These are phyloP conservation scores for Trichoderma koningii DNA, from an alignment of 2,329 filamentous ascomycete genomes.

Conservation along the genomic window DNA sequence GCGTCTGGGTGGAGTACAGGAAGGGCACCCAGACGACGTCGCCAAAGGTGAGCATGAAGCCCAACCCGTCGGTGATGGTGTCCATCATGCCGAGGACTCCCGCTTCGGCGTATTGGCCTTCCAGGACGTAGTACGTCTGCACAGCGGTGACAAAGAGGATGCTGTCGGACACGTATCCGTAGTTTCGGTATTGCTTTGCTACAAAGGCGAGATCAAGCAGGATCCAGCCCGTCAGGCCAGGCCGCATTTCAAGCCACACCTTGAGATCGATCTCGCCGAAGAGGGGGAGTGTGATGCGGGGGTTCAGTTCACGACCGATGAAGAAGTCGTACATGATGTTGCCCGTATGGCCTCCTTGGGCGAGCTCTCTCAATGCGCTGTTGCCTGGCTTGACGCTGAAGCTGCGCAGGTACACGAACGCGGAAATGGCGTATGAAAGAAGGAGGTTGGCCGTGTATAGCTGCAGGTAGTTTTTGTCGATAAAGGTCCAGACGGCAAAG, in stretches of 20 bases:
- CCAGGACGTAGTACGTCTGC: conserved; percentile 79
- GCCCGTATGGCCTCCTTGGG: conserved; percentile 74
- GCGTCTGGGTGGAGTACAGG: conserved; percentile 76
- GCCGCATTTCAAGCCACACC: conserved; percentile 80
- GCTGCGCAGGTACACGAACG: conserved; percentile 74
- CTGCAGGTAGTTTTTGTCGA: conserved; percentile 83
- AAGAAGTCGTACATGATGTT: conserved; percentile 92
- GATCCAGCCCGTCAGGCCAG: conserved; percentile 83
- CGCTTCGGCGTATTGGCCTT: conserved; percentile 80
- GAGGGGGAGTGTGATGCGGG: conserved; percentile 73
- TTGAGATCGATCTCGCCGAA: conserved; percentile 88
- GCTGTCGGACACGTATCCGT: conserved; percentile 79
- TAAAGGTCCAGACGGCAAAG: conserved; percentile 85
- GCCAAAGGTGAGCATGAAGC: conserved; percentile 89
- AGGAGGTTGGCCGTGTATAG: conserved; percentile 79
- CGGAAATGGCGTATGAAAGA: conserved; percentile 68
- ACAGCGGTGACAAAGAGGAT: conserved; percentile 74
- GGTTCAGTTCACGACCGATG: conserved; percentile 93
- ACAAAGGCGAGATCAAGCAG: conserved; percentile 79
- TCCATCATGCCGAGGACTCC: conserved; percentile 89
- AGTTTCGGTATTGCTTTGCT: conserved; percentile 80
- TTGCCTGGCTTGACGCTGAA: conserved; percentile 76
- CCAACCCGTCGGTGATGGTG: conserved; percentile 85
- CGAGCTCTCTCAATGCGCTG: conserved; percentile 70
- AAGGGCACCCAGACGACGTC: conserved; percentile 91